Base-by-base conservation (phyloP, 2,329 filamentous ascomycete genomes). In the Orbilia javanica region DNA sequence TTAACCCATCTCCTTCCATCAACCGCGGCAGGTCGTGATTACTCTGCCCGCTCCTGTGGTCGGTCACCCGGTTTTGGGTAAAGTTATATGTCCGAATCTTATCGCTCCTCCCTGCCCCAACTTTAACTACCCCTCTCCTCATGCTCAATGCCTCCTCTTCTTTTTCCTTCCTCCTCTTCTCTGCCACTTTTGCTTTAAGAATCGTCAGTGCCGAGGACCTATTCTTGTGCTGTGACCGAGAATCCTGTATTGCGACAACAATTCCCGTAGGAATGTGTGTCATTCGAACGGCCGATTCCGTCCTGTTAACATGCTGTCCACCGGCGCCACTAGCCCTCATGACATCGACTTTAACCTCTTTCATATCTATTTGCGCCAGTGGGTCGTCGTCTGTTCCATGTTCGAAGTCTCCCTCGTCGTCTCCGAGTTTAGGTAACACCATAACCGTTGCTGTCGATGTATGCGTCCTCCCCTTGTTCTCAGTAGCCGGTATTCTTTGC, bases 281-380 rank as follows among this genome's bases (percentile, higher is more conserved):
- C 82, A 99, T 87, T 8, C 96, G 91, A 79, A 99, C 93, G 2
- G 96, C 96, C 31, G 93, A 97, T 85, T 99, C 96, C 0, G 96
- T 99, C 84, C 95, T 97, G 86, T 99, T 99, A 83, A 99, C 96
- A 85, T 99, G 96, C 86, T 99, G 96, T 0, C 96, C 96, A 34
- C 96, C 96, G 0, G 96, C 95, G 76, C 96, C 96, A 53, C 93
- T 87, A 0, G 96, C 94, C 15, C 94, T 89, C 94, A 98, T 97
- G 78, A 94, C 93, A 83, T 99, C 96, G 20, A 89, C 87, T 64
- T 88, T 88, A 25, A 99, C 93, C 75, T 99, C 95, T 78, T 90
- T 88, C 4, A 92, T 90, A 82, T 96, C 90, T 76, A 99, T 88
- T 85, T 94, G 97, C 85, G 97, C 97, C 83, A 97, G 91, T 0